Base-by-base conservation (phyloP, 73 alveolate genomes). In the Uronychia setigera region DNA sequence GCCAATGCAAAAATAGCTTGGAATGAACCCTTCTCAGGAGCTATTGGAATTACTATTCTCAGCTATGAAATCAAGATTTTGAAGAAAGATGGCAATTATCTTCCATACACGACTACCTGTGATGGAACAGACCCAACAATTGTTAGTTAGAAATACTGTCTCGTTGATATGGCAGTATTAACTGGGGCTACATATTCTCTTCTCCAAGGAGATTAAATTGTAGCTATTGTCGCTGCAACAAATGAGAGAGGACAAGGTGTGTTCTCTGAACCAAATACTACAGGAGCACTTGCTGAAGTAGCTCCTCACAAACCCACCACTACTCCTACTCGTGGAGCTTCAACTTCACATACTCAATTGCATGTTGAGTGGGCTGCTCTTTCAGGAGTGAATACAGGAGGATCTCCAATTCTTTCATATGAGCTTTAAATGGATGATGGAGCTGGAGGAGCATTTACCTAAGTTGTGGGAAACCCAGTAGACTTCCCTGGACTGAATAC, bases 21-120 rank as follows among this genome's bases (percentile, higher is more conserved):
- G 93, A 35, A 28, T 26, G 34, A 5, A n/a, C 93, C 93, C 25
- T 87, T 79, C 86, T 78, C 88, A 33, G 93, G 93, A 11, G 93
- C 89, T 0, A 29, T 32, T 11, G 82, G 84, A 1, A 77, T 81
- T 1, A 14, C 77, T 5, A 80, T 87, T 32, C 26, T 80, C 25
- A 31, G 60, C 33, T 87, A 87, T 35, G 80, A 30, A 25, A 74
- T 87, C 19, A 59, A 1, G 9, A 29, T 87, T 13, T 5, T 32
- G 83, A 74, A 87, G 32, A 0, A 31, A 1, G 85, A 80, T 87
- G 93, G 89, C 1, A 14, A 85, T 0, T 80, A n/a, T n/a, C 33
- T 29, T 1, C 5, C 79, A 14, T 67, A 29, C 19, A 67, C 79
- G 5, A 27, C 88, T n/a, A 11, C 81, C 14, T 79, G 87, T 33